phyloP scores from a whole-genome alignment of 169 alveolate species.

The Plasmodium inui region DNA sequence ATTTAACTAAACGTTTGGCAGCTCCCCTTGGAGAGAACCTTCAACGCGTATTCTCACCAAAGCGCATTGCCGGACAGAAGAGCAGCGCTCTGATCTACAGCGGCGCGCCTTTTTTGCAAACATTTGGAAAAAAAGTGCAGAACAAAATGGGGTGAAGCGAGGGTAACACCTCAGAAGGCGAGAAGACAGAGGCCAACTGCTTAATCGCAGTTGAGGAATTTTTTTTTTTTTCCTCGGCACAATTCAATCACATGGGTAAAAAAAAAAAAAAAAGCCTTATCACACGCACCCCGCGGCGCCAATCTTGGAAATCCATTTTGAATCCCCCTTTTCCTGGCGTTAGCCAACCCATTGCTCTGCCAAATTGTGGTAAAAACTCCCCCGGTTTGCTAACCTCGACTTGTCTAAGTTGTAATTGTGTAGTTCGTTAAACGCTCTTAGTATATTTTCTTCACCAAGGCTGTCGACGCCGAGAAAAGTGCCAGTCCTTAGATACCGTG shows the following conservation, averaged over 20 bases:
- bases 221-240: background rate
- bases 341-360: conserved; percentile 64
- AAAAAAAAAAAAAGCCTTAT: background rate
- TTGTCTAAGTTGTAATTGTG: conserved; percentile 22
- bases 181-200: background rate
- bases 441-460: background rate
- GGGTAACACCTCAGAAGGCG: background rate
- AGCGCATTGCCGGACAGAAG: background rate
- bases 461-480: background rate
- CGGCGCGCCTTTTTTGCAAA: background rate
- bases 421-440: conserved; percentile 20
- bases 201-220: background rate
- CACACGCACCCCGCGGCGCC: background rate
- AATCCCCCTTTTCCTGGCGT: background rate
- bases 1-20: background rate
- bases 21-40: background rate
- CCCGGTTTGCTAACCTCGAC: conserved; percentile 6
- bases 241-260: background rate
- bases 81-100: background rate
- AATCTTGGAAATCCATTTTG: background rate
- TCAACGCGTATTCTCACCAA: background rate
- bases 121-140: background rate
- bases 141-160: background rate
- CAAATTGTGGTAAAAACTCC: conserved; percentile 37
- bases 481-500: conserved; percentile 42